A percentile compares a stretch with the other conserved stretches of the same genome.
Conservation (phyloP, 2,329 filamentous ascomycete species). For the Hymenotorrendiella dingleyae region DNA sequence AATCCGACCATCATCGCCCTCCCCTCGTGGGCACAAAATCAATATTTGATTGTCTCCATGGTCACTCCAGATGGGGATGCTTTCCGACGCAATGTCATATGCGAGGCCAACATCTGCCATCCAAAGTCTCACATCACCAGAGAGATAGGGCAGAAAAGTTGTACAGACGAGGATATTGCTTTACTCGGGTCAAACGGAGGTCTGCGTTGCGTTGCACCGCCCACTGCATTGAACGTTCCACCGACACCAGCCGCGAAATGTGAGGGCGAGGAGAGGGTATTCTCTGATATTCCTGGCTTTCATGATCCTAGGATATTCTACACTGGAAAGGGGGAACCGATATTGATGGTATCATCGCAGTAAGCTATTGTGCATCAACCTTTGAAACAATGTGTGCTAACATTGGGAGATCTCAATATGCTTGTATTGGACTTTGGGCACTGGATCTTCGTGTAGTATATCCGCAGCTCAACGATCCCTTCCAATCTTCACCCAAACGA, state of each 20-base stretch:
- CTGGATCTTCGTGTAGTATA: constrained; percentile 21
- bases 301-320: constrained; percentile 37
- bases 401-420: constrained; percentile 23
- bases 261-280: constrained; percentile 27
- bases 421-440: constrained; percentile 23
- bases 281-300: constrained; percentile 35
- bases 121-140: constrained; percentile 11
- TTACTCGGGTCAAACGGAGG: constrained; percentile 31
- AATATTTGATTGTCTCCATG: constrained; percentile 34
- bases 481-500: constrained; percentile 17
- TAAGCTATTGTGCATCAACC: no score
- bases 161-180: constrained; percentile 29
- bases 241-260: constrained; percentile 34
- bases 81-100: constrained; percentile 34
- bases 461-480: constrained; percentile 12
- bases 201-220: constrained; percentile 29
- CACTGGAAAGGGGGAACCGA: constrained; percentile 34
- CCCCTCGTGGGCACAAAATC: constrained; percentile 33
- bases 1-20: constrained; percentile 36
- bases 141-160: constrained; percentile 22
- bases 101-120: constrained; percentile 34
- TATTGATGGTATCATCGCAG: constrained; percentile 35
- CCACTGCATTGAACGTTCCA: constrained; percentile 32
- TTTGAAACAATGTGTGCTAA: no score
- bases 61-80: constrained; percentile 30